Base-by-base conservation (phyloP, 2,329 filamentous ascomycete species). In the Hymenoscyphus linearis region DNA sequence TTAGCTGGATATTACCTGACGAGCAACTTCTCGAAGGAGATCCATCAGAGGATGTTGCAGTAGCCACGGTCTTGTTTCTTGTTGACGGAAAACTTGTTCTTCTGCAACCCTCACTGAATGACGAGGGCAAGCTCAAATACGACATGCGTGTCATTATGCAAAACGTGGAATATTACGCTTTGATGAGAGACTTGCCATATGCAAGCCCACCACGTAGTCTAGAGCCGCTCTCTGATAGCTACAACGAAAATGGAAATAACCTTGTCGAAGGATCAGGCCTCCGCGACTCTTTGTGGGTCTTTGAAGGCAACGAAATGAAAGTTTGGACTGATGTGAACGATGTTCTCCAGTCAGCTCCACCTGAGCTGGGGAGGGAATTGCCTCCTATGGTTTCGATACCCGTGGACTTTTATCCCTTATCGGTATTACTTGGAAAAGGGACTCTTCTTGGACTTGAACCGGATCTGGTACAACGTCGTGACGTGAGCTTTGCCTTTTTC, bases 71-170 rank as follows among this genome's bases (percentile, higher is more conserved):
- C 13, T 78, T 99, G 14, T 96, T 99, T 70, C 81, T 99, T n/a
- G 93, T 99, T 1, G 95, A 99, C 72, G 95, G 93, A 34, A 99
- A 99, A 74, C 84, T 99, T 22, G 95, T 98, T 12, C 78, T 98
- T 40, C 81, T 99, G 55, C 91, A 96, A 66, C 93, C 95, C 1
- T 93, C 91, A 0, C 80, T 91, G 4, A 93, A 90, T 57, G 89
- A 90, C 55, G 85, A 89, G 52, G 90, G 90, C 4, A 89, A 92
- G 68, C 81, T 97, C 57, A 98, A 97, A 77, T 99, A 99, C 72
- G 93, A 98, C 72, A 99, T 99, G 95, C 89, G 93, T 10, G 89
- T 98, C 62, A 89, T 99, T 71, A 92, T 93, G 13, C 91, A 97
- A 70, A 96, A 96, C 69, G 92, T 98, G 47, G 95, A 99, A 74